Conservation (phyloP, 2,329 filamentous ascomycete genomes). For the Tolypocladium album region DNA sequence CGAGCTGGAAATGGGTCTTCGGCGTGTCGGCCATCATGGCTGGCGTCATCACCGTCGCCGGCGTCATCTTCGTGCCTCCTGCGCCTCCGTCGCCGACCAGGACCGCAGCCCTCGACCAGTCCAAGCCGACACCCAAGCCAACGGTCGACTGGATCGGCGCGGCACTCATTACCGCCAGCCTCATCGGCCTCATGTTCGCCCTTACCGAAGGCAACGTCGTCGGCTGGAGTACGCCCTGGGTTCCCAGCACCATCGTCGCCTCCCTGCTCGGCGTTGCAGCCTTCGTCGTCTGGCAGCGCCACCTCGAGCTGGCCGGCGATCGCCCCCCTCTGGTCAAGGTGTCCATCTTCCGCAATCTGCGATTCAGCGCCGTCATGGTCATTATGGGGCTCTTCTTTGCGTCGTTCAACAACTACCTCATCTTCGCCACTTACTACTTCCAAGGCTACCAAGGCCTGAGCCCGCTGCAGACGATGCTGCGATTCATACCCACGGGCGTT, state of each 20-base stretch:
- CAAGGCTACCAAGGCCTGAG: slow-evolving; percentile 54
- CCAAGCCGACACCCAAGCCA: neutral
- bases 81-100: slow-evolving; percentile 22
- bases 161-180: slow-evolving; percentile 47
- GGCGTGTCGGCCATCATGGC: slow-evolving; percentile 52
- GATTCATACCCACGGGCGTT: slow-evolving; percentile 57
- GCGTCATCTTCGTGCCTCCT: slow-evolving; percentile 48
- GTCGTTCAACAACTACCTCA: slow-evolving; percentile 56
- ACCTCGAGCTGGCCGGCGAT: slow-evolving; percentile 16
- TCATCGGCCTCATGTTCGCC: slow-evolving; percentile 54
- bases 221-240: slow-evolving; percentile 55
- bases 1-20: slow-evolving; percentile 58
- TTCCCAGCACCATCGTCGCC: slow-evolving; percentile 47
- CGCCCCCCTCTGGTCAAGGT: slow-evolving; percentile 52
- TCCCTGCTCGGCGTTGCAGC: slow-evolving; percentile 42
- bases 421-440: slow-evolving; percentile 61
- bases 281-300: slow-evolving; percentile 52
- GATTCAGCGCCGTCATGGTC: slow-evolving; percentile 51
- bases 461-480: slow-evolving; percentile 55
- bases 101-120: slow-evolving; percentile 22
- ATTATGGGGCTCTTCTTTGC: slow-evolving; percentile 59
- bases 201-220: slow-evolving; percentile 60
- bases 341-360: slow-evolving; percentile 47
- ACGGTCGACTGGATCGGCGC: slow-evolving; percentile 59
- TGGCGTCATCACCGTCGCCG: slow-evolving; percentile 42